Evolutionary conservation across 345 rosid species (phyloP).

Genomic region (Gossypium rotundifolium): DNA sequence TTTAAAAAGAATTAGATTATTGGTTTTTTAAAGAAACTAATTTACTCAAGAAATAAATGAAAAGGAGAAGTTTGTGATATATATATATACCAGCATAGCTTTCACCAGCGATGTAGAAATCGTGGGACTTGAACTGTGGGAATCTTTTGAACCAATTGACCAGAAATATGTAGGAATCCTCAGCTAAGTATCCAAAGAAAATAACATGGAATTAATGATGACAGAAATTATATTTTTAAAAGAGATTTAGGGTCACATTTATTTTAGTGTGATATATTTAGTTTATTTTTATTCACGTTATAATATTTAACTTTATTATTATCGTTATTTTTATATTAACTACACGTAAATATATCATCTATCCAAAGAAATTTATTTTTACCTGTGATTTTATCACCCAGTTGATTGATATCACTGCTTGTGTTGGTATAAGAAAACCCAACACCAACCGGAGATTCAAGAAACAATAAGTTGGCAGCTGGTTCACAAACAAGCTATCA

Average conservation of each 20-base stretch:
- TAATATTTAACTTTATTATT: accelerated
- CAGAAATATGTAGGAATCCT: conserved; percentile 50
- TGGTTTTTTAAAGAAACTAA: accelerated
- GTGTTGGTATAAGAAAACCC: conserved; percentile 60
- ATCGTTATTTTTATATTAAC: accelerated
- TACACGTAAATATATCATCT: accelerated
- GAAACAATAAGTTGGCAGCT: conserved; percentile 60
- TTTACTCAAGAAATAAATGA: too few relatives aligned
- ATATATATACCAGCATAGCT: conserved; percentile 51
- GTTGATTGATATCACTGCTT: conserved; percentile 30
- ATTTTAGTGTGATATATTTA: accelerated
- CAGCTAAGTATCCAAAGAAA: conserved; percentile 23
- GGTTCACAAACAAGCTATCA: background rate
- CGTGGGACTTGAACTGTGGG: conserved; percentile 57
- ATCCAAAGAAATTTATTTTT: background rate
- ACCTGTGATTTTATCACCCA: conserved; percentile 59
- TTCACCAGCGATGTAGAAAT: conserved; percentile 62
- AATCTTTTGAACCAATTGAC: conserved; percentile 61
- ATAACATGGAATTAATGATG: background rate
- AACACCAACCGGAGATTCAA: conserved; percentile 67
- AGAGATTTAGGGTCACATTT: accelerated
- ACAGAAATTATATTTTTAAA: background rate
- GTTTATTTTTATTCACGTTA: too few relatives aligned
- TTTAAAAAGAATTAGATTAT: too few relatives aligned
- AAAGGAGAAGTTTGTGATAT: too few relatives aligned